Conservation (phyloP, 2,329 filamentous ascomycete species). For the Knoxdaviesia capensis region DNA sequence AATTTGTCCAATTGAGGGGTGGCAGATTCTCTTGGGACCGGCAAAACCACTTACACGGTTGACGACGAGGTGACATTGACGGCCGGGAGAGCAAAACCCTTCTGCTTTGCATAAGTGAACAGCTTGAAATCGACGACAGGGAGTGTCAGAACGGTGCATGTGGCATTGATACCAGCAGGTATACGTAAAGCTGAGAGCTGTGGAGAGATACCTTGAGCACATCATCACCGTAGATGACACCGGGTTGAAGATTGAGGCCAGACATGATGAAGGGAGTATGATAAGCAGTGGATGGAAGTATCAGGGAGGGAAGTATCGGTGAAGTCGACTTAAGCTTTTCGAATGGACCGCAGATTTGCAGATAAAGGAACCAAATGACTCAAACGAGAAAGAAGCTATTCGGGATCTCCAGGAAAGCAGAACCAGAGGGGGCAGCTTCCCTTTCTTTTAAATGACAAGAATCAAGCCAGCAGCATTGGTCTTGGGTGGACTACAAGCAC, state of each 20-base stretch:
- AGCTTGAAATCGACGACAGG: slow-evolving; percentile 20
- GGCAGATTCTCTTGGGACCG: too few relatives aligned
- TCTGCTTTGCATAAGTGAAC: slow-evolving; percentile 77
- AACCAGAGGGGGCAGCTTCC: slow-evolving; percentile 1
- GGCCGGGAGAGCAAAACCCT: slow-evolving; percentile 75
- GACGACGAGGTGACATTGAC: slow-evolving; percentile 91
- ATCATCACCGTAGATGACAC: slow-evolving; percentile 33
- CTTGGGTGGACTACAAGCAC: too few relatives aligned
- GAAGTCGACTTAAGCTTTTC: neutral
- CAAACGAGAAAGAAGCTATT: slow-evolving; percentile 1
- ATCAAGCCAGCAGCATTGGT: too few relatives aligned
- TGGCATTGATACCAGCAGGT: neutral
- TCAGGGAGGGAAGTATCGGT: slow-evolving; percentile 1
- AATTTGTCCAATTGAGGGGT: too few relatives aligned
- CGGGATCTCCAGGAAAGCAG: neutral
- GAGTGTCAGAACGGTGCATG: neutral
- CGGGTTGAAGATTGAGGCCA: slow-evolving; percentile 29
- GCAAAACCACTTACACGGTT: slow-evolving; percentile 13
- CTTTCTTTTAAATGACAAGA: neutral
- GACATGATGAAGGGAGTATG: slow-evolving; percentile 7
- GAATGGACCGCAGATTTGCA: neutral
- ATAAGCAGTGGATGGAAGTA: slow-evolving; percentile 1
- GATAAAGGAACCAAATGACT: neutral
- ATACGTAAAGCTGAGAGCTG: neutral
- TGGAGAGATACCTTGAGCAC: slow-evolving; percentile 16